Percentiles rank a stretch among this genome's conserved stretches.
Evolutionary conservation across 225 moss, liverwort and hornwort species (phyloP).

Genomic region (Physcomitrellopsis africana): DNA sequence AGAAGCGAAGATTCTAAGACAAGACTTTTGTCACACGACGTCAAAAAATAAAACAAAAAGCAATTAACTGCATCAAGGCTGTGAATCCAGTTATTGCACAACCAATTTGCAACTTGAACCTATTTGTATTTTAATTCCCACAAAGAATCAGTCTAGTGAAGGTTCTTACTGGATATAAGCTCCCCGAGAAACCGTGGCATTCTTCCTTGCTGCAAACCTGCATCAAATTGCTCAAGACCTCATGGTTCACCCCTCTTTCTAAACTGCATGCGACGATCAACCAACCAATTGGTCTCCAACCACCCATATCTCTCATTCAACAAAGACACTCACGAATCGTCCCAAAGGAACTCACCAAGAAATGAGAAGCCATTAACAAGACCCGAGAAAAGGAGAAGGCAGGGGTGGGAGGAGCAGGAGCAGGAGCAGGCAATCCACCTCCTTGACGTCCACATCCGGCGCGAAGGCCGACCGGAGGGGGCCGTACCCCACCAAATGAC

Average conservation of each 20-base stretch:
- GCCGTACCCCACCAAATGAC: conserved; percentile 42
- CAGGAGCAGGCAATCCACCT: conserved; percentile 32
- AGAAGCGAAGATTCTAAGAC: no score
- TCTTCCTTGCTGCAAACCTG: background rate
- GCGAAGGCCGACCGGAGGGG: conserved; percentile 53
- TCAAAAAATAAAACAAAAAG: background rate
- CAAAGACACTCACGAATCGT: background rate
- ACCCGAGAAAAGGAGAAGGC: background rate
- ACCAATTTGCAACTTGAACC: background rate
- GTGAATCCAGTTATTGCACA: background rate
- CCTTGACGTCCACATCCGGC: conserved; percentile 46
- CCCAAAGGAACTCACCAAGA: background rate
- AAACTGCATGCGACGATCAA: background rate
- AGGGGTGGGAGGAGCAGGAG: background rate
- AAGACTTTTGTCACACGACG: no score
- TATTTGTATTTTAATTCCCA: background rate
- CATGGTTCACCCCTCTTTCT: background rate
- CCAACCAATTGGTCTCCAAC: background rate
- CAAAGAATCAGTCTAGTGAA: background rate
- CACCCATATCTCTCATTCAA: no score
- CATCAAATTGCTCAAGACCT: background rate
- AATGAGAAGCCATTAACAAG: background rate
- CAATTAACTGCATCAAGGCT: background rate
- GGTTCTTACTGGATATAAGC: background rate
- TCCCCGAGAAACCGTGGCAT: background rate